A percentile compares a stretch with the other conserved stretches of the same genome.
Evolutionary conservation across 768 basidiomycete genomes (phyloP).

Genomic region (Royoungia palumana): DNA sequence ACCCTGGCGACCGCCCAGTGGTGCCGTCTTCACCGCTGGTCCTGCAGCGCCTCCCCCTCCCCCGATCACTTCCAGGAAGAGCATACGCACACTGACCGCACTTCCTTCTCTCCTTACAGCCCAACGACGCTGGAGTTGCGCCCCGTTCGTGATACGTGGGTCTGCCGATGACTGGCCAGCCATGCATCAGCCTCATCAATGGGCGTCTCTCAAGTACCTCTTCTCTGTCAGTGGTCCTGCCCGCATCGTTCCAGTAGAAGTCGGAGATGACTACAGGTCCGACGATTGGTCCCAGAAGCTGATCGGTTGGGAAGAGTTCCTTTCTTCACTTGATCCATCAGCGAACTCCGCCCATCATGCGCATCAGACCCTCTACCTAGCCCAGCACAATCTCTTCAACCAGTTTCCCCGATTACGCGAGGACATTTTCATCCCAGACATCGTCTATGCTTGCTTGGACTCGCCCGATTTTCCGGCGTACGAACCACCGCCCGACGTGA

Average conservation of each 20-base stretch:
- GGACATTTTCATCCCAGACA: slow-evolving; percentile 86
- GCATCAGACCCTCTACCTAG: slow-evolving; percentile 64
- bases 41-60: neutral
- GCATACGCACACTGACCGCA: slow-evolving; percentile 39
- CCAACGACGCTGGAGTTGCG: slow-evolving; percentile 36
- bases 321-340: slow-evolving; percentile 42
- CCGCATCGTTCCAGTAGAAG: slow-evolving; percentile 85
- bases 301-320: slow-evolving; percentile 74
- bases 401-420: slow-evolving; percentile 78
- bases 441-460: slow-evolving; percentile 66
- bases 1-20: slow-evolving; percentile 3
- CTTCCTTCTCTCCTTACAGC: slow-evolving; percentile 62
- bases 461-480: slow-evolving; percentile 50
- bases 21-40: slow-evolving; percentile 5
- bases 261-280: slow-evolving; percentile 79
- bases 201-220: slow-evolving; percentile 72
- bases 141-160: slow-evolving; percentile 72
- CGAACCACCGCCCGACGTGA: slow-evolving; percentile 57
- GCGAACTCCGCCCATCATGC: slow-evolving; percentile 9
- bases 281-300: slow-evolving; percentile 80
- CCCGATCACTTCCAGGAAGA: slow-evolving; percentile 14
- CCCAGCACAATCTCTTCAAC: slow-evolving; percentile 80
- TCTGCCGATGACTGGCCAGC: slow-evolving; percentile 80
- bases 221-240: slow-evolving; percentile 69
- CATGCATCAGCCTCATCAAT: slow-evolving; percentile 53